phyloP scores from a whole-genome alignment of 805 yeast species.

The Metschnikowia vanudenii region DNA sequence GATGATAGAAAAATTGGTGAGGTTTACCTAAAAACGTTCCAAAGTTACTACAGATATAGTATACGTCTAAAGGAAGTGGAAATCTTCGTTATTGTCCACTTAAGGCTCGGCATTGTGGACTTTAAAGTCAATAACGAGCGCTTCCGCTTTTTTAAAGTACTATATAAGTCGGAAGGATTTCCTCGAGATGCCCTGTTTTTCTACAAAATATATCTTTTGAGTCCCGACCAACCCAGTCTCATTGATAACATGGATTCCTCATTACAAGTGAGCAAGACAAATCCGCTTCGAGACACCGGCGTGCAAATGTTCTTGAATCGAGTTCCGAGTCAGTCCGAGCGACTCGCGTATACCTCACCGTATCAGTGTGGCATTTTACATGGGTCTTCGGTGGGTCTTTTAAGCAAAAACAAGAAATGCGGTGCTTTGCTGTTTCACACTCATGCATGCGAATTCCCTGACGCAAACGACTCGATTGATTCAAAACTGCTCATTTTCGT shows the following conservation, averaged over 20 bases:
- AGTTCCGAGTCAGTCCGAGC: constrained; percentile 2
- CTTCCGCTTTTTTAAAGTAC: constrained; percentile 8
- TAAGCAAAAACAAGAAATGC: constrained; percentile 8
- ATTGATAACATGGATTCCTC: no score
- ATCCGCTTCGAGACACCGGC: constrained; percentile 8
- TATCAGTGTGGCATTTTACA: constrained; percentile 10
- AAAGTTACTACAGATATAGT: constrained; percentile 13
- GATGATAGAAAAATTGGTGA: constrained; percentile 11
- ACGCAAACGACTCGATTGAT: constrained; percentile 9
- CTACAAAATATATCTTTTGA: constrained; percentile 11
- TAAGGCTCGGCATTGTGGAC: constrained; percentile 13
- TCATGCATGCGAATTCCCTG: constrained; percentile 2
- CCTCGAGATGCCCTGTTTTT: constrained; percentile 4
- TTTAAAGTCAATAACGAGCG: constrained; percentile 7
- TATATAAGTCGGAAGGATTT: not conserved
- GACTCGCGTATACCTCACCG: constrained; percentile 1
- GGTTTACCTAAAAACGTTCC: constrained; percentile 4
- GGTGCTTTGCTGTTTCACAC: constrained; percentile 6
- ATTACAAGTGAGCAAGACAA: constrained; percentile 7
- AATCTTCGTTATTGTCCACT: constrained; percentile 9
- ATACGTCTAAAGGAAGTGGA: constrained; percentile 7
- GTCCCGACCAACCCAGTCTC: constrained; percentile 9
- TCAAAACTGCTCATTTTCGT: constrained; percentile 6
- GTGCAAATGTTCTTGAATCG: constrained; percentile 1
- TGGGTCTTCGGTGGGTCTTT: constrained; percentile 4